Evolutionary conservation across 768 basidiomycete species (phyloP), one percentile per base, ranked within the genome.

Genomic region (Cantharellus cinnabarinus): DNA sequence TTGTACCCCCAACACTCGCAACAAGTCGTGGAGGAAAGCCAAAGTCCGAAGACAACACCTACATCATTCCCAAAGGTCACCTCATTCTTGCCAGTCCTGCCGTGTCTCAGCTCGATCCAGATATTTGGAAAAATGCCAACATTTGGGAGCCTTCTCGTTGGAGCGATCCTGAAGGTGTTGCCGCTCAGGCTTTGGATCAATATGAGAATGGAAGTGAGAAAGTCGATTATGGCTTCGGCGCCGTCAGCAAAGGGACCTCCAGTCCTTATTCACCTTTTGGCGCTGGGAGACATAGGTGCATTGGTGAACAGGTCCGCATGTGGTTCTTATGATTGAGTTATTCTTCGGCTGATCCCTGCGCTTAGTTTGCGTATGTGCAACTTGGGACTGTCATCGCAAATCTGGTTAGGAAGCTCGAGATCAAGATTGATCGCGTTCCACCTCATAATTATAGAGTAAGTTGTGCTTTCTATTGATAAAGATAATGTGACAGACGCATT

Each of bases 221-320:
- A 74, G 75, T 98, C 62, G 95, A 99, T 70, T 99, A 84, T 66
- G 95, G 95, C 2, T 99, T 89, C 69, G 95, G 95, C 58, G 79
- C 82, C 61, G 86, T 99, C 57, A 88, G 84, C 73, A 97, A 97
- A 73, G 93, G 93, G 56, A 97, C 93, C 3, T 88, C 93, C 60
- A 88, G 84, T 64, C 89, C 89, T 55, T 97, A 98, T 69, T 88
- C 95, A 68, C 95, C 95, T 2, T 99, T 99, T 66, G 95, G 95
- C 62, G 94, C 95, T 57, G 95, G 95, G 38, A 77, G 87, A 65
- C 94, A 97, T 73, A 76, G 93, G 63, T 98, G 89, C 70, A 93
- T 97, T 62, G 89, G 90, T 63, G 90, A 93, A 72, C 85, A 83
- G 73, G 82, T 81, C 52, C 3, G 64, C 20, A 29, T 65, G 34